Evolutionary conservation across 176 grass and related monocot species (phyloP), one percentile per base, ranked within the genome.

Genomic region (Aegilops tauschii): DNA sequence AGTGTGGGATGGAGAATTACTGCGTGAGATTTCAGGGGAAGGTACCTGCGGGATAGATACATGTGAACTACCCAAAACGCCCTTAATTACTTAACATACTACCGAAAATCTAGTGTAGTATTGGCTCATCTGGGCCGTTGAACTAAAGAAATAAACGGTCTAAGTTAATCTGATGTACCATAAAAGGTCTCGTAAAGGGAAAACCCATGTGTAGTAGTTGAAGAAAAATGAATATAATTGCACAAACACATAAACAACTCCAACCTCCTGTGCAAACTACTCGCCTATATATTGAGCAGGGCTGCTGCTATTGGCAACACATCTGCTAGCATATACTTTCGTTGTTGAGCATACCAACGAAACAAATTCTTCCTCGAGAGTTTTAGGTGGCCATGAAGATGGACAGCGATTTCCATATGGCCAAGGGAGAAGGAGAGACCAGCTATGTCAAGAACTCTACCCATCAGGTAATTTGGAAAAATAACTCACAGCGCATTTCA

Each of bases 381-480:
- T 7, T 59, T 59, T 59, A 20, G 54, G 54, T 59, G 18, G 32
- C 32, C 29, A 83, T 31, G 81, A 59, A 72, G 65, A 56, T 71
- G 66, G 68, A 54, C 65, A 36, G 37, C 50, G 50, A 47, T 58
- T 62, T 88, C 58, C 73, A 34, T 61, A 79, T 88, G 87, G 63
- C 29, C 2, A 72, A 73, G 6, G 87, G 87, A 20, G 56, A 4
- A 1, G 80, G 80, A 39, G 49, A 84, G 16, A 66, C 58, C 44
- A 89, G 87, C 32, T 89, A 89, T 6, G 80, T 80, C 14, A 44
- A 80, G 31, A 89, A 59, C 54, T 59, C 54, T 20, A 21, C 54
- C 54, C 54, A 59, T 59, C 54, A 59, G 18, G 54, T 59, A 59
- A 59, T 59, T 59, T 59, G 18, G 3, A 59, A 2, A 8, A 59